These are phyloP conservation scores for Hypholoma sublateritium DNA, from an alignment of 768 basidiomycete genomes.

Conservation along the genomic window DNA sequence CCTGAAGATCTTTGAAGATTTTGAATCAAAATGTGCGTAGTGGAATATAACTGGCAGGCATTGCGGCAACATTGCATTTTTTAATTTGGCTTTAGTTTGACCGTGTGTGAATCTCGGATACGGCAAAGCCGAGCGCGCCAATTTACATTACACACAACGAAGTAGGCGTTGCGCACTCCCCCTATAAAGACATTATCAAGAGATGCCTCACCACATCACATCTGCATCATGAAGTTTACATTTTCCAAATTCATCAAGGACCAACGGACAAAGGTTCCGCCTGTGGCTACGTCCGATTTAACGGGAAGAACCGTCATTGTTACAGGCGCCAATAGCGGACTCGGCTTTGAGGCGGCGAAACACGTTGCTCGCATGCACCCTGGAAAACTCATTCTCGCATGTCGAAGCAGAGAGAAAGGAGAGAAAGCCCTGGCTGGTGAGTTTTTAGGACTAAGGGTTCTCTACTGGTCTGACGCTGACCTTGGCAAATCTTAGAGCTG, in stretches of 20 bases:
- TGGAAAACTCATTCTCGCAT: constrained; percentile 5
- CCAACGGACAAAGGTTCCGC: not conserved
- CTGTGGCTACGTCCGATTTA: not conserved
- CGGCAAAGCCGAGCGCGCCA: not conserved
- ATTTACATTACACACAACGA: not conserved
- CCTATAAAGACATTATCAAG: not conserved
- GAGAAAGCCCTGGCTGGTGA: not conserved
- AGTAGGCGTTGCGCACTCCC: not conserved
- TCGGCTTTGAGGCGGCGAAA: constrained; percentile 5
- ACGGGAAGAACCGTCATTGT: not conserved
- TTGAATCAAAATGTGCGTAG: not conserved
- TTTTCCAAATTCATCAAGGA: not conserved
- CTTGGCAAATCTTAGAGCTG: constrained; percentile 19
- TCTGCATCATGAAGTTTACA: not conserved
- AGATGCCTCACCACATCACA: not conserved
- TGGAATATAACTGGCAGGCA: not conserved
- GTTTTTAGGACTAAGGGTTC: not conserved
- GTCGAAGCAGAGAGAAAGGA: not conserved
- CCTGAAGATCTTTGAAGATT: too few species aligned
- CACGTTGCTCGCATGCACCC: constrained; percentile 1
- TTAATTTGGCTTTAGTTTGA: too few species aligned
- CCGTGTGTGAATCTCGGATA: not conserved
- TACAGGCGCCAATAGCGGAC: constrained; percentile 1
- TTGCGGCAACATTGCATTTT: too few species aligned
- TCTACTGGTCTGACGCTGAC: too few species aligned